Evolutionary conservation across 176 grass and related monocot species (phyloP), one percentile per base, ranked within the genome.

Genomic region (Chrysopogon serrulatus): DNA sequence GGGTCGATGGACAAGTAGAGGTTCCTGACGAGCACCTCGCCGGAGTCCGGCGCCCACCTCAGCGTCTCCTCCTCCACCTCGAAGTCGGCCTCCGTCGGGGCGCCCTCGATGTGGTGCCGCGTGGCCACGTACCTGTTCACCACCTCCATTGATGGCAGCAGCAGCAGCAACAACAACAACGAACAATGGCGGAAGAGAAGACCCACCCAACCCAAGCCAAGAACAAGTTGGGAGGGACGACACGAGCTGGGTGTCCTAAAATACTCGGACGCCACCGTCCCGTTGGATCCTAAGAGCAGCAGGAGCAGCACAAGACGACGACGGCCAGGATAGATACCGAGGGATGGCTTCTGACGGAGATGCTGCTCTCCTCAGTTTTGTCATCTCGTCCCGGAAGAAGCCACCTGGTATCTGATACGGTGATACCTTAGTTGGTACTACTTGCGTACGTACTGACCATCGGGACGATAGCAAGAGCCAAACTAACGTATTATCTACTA

Each of bases 1-100:
- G 92, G 89, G 40, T 94, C 92, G 77, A 94, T 12, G 73, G 89
- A 94, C 2, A 94, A 2, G 84, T 79, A 94, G 1, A 76, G 32
- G 84, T 94, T 94, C 67, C 32, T 28, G 35, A 94, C 84, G 23
- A 91, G 68, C 10, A 91, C 87, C 68, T 85, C 68, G 44, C 78
- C 78, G 49, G 89, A 85, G 4, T 75, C 77, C 4, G 71, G 77
- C 28, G 34, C 19, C 77, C 85, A 88, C 44, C 19, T n/a, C 76
- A 62, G 5, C 15, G 37, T 6, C 28, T 8, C 73, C 35, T 43
- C 37, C 62, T 31, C 65, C 7, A 91, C 23, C 89, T 94, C 84
- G 68, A 94, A 91, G 68, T 87, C 83, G 42, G 37, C 74, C 78
- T 76, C 86, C 28, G 89, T 82, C 49, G 92, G 92, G 84, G 27